Percentiles rank a stretch among this genome's conserved stretches.
Evolutionary conservation across 352 stramenopile species (phyloP).

Genomic region (Phytophthora melonis): DNA sequence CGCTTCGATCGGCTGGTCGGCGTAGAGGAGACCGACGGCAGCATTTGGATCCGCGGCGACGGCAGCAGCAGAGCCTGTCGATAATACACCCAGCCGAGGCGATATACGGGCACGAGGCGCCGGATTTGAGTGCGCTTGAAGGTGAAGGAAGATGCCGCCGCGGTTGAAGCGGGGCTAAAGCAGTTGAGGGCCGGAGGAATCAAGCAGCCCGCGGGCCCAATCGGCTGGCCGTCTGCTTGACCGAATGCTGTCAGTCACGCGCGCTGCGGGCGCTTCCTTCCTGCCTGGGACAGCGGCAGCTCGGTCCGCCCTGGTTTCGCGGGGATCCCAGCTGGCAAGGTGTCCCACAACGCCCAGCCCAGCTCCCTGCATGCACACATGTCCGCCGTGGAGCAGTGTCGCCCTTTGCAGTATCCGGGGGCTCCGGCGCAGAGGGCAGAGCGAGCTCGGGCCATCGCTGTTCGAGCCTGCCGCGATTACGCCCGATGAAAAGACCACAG

Average conservation of each 20-base stretch:
- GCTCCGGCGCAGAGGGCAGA: background rate
- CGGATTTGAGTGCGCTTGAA: background rate
- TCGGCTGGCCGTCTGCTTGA: conserved; percentile 28
- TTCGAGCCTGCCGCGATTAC: conserved; percentile 22
- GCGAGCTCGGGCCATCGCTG: conserved; percentile 7
- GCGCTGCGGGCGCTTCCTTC: no score
- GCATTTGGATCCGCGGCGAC: conserved; percentile 1
- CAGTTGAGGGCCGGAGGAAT: conserved; percentile 7
- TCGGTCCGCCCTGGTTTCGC: conserved; percentile 20
- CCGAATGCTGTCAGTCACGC: conserved; percentile 22
- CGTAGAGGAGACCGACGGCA: conserved; percentile 9
- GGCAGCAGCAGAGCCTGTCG: conserved; percentile 11
- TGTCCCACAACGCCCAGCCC: conserved; percentile 8
- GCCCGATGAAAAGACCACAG: background rate
- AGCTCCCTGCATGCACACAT: background rate
- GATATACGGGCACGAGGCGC: conserved; percentile 7
- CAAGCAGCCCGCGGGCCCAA: conserved; percentile 9
- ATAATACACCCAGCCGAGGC: conserved; percentile 8
- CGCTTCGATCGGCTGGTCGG: background rate
- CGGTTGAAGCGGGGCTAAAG: no score
- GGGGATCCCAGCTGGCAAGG: conserved; percentile 26
- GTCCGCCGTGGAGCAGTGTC: background rate
- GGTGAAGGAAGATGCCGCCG: background rate
- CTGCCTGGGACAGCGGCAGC: no score
- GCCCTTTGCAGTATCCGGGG: conserved; percentile 23